Base-by-base conservation (phyloP, 805 yeast genomes). In the Saturnispora serradocipensis region DNA sequence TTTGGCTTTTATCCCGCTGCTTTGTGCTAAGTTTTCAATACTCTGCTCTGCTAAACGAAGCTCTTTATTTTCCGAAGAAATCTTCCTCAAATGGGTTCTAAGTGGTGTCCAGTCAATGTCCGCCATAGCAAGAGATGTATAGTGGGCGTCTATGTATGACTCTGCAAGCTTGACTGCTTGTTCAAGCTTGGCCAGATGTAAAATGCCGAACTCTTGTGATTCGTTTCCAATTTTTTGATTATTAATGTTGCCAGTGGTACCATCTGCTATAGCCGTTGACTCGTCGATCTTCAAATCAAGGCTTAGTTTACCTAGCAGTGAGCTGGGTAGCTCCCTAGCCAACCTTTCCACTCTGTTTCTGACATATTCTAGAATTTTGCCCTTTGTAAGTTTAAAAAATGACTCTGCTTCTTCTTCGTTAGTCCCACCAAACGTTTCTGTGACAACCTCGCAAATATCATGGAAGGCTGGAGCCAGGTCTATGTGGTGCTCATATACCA, bases 371-470 rank as follows among this genome's bases (percentile, higher is more conserved):
- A 71, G 52, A 2, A 77, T 70, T 51, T 70, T 74, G 1, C 57
- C 59, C 3, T 63, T 52, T 1, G 78, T 71, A 30, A 75, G 71
- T 58, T 73, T 78, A 62, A 67, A 76, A 53, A 73, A 77, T 2
- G 51, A 44, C 43, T 74, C 77, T 28, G 70, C 80, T 16, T 68
- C 72, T 51, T 75, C 77, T 20, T 60, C 65, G 22, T 45, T 51
- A 20, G 46, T 45, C 25, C 45, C 52, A 2, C 53, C 74, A 38
- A 70, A 77, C 13, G 65, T 68, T 52, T 74, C 81, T 25, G 61
- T 66, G 3, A 73, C 63, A 1, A 58, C 53, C 30, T 75, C 78
- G 45, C 74, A 66, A 7, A 76, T 67, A n/a, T 55, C 50, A 0
- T 50, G 34, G 3, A 53, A 15, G 15, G n/a, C 45, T 22, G 35